phyloP scores from a whole-genome alignment of 2,329 filamentous ascomycete species.

The Penicillium sp. region DNA sequence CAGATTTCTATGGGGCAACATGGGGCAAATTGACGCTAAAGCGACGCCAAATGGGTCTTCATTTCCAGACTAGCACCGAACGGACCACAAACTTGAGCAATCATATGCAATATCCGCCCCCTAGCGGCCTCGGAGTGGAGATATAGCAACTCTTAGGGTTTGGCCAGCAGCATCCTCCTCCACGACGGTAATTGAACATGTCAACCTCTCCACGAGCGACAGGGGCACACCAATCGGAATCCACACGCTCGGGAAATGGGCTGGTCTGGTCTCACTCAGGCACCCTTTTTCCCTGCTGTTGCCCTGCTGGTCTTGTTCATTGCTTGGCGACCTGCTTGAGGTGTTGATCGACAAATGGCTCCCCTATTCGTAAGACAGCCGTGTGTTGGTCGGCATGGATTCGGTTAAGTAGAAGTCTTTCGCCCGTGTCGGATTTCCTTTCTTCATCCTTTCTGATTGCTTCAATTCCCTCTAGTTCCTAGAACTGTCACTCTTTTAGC shows the following conservation, averaged over 20 bases:
- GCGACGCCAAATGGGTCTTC: not conserved
- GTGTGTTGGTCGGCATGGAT: not conserved
- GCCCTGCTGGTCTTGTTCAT: not conserved
- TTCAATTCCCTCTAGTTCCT: slow-evolving; percentile 17
- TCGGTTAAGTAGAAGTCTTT: slow-evolving; percentile 3
- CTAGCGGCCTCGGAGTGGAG: not conserved
- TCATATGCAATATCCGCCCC: not conserved
- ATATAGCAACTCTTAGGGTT: not conserved
- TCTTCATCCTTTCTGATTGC: slow-evolving; percentile 10
- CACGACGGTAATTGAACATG: not conserved
- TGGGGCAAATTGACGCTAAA: not conserved
- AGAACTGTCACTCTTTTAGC: slow-evolving; percentile 27
- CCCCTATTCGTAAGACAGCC: slow-evolving; percentile 12
- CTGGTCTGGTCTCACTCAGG: slow-evolving; percentile 13
- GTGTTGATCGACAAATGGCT: slow-evolving; percentile 13
- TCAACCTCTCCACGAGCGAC: not conserved
- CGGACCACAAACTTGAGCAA: not conserved
- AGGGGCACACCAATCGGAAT: slow-evolving; percentile 13
- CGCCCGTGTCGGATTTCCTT: not conserved
- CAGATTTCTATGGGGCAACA: not conserved
- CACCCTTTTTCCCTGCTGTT: not conserved
- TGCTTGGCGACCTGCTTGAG: slow-evolving; percentile 6
- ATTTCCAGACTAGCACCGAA: not conserved
- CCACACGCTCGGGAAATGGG: not conserved
- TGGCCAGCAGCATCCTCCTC: not conserved